Conservation (phyloP, 768 basidiomycete species). For the Steccherinum ochraceum region DNA sequence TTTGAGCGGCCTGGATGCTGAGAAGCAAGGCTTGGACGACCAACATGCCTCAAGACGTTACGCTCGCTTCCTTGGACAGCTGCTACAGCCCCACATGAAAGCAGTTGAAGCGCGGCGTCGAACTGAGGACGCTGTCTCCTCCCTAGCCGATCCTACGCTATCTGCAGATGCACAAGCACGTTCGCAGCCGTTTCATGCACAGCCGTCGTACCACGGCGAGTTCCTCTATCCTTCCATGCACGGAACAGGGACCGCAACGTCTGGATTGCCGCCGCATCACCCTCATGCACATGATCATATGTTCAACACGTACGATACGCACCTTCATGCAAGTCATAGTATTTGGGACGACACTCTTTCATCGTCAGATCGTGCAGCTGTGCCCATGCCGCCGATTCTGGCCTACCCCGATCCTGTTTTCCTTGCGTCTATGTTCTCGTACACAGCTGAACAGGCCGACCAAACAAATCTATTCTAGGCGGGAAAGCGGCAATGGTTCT, state of each 20-base stretch:
- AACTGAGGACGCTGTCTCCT: background rate
- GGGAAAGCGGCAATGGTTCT: no score
- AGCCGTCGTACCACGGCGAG: no score
- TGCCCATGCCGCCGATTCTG: background rate
- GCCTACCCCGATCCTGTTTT: background rate
- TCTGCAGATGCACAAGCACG: no score
- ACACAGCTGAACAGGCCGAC: background rate
- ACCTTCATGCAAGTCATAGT: background rate
- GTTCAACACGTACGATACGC: no score
- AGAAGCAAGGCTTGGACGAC: background rate
- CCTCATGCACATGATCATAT: no score
- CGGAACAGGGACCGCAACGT: no score
- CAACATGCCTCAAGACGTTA: background rate
- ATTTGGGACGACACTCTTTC: background rate
- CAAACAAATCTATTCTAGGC: background rate
- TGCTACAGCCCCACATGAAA: background rate
- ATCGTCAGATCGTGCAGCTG: background rate
- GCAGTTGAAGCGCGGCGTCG: background rate
- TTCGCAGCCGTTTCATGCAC: no score
- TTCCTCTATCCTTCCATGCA: no score
- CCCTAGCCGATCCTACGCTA: no score
- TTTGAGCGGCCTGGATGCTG: background rate
- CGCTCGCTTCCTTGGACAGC: background rate
- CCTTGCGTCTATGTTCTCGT: background rate
- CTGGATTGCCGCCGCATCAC: no score